Conservation (phyloP, 768 basidiomycete species). For the Porphyrellus cyaneotinctus region DNA sequence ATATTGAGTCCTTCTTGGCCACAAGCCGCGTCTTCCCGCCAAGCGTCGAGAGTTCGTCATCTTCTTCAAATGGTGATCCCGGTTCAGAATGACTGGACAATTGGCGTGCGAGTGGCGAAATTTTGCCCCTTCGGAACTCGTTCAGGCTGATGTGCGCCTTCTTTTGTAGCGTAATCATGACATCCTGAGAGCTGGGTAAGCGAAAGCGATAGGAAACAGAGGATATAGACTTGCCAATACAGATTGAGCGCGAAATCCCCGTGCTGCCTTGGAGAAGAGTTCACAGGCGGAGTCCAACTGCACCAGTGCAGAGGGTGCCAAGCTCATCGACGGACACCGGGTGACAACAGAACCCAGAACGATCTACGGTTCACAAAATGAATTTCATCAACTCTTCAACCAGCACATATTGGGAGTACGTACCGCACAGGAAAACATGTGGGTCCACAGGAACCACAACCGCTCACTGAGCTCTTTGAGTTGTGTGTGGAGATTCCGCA, state of each 20-base stretch:
- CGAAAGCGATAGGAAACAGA: not conserved
- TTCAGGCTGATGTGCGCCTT: slow-evolving; percentile 64
- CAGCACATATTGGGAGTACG: slow-evolving; percentile 24
- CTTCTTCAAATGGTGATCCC: slow-evolving; percentile 44
- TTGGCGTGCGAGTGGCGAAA: slow-evolving; percentile 38
- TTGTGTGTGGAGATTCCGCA: slow-evolving; percentile 64
- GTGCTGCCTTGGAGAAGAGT: slow-evolving; percentile 66
- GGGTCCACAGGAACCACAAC: slow-evolving; percentile 53
- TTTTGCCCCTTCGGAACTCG: slow-evolving; percentile 58
- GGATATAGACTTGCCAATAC: slow-evolving; percentile 48
- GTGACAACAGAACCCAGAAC: slow-evolving; percentile 74
- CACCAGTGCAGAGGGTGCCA: slow-evolving; percentile 68
- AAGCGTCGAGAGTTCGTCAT: slow-evolving; percentile 60
- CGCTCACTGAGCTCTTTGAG: slow-evolving; percentile 60
- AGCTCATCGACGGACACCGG: slow-evolving; percentile 72
- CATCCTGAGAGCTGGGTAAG: slow-evolving; percentile 38
- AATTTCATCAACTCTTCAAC: slow-evolving; percentile 15
- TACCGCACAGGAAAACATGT: slow-evolving; percentile 60
- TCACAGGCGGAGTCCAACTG: slow-evolving; percentile 75
- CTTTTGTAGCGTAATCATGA: slow-evolving; percentile 60
- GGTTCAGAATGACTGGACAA: slow-evolving; percentile 38
- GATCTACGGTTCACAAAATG: slow-evolving; percentile 37
- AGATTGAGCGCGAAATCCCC: slow-evolving; percentile 58
- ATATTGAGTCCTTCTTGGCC: slow-evolving; percentile 54
- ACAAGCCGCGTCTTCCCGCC: slow-evolving; percentile 67